Base-by-base conservation (phyloP, 1,139 yeast species). In the Schizosaccharomyces versatilis region DNA sequence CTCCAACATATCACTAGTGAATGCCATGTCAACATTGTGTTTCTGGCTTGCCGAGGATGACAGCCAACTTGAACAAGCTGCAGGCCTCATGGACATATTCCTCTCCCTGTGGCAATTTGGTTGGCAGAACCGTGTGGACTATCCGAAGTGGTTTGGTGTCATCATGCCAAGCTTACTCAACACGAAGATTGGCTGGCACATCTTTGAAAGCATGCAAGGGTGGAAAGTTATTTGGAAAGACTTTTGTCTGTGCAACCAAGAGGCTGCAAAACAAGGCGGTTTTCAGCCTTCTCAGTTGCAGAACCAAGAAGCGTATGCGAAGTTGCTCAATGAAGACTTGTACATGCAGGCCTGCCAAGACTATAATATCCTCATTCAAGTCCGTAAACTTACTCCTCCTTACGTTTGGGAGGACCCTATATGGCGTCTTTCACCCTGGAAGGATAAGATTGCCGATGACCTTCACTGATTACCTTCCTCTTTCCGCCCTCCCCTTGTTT, bases 1-100 rank as follows among this genome's bases (percentile, higher is more conserved):
- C 15, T 8, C 36, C 17, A 54, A 54, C 15, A 38, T 54, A 19
- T 41, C 52, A 12, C 17, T 47, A 10, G 38, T 54, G 3, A 47
- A 44, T 15, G 48, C 57, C 10, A 17, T 54, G n/a, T 38, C 52
- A n/a, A 42, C 57, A 10, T 36, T 54, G 19, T 53, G 52, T 36
- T 14, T 53, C 12, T 54, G 56, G 56, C 38, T 54, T 36, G 39
- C 41, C 17, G 56, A 54, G 41, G 56, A 54, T 38, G 56, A 54
- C n/a, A 41, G 54, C 9, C 47, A 54, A 38, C 24, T 41, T 40
- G 40, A 19, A 7, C 42, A 42, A n/a, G 58, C 56, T 10, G 15
- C 36, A 38, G 52, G 54, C 15, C 41, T 54, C 7, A 54, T 54
- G 58, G 54, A 52, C 36, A 32, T 52, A 36, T 38, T 32, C 12